Base-by-base conservation (phyloP, 2,329 filamentous ascomycete species). In the Trichoderma gracile region DNA sequence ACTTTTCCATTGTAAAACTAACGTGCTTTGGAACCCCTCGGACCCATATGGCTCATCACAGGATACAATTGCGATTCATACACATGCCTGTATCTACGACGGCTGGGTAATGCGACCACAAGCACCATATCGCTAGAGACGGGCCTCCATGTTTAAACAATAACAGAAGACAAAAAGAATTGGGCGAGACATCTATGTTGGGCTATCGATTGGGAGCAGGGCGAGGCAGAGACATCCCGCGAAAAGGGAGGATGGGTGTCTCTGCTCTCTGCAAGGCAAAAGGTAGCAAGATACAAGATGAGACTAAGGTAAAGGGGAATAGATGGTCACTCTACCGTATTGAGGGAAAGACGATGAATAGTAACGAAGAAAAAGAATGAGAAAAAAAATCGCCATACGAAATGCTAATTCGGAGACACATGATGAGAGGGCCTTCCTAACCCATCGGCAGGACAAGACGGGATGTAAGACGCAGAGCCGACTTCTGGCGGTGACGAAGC, bases 401-500 rank as follows among this genome's bases (percentile, higher is more conserved):
- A 33, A 46, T 15, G n/a, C 23, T 47, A 19, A 7, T 33, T 14
- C 49, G 30, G 49, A 21, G 17, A 30, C 10, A 27, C 15, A 21
- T 9, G 21, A 14, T 38, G 33, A 38, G 33, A 38, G 33, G 12
- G 10, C 33, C 33, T 8, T 5, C 5, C 3, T 25, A 25, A 3
- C 3, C 25, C 25, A 25, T 25, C 25, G 10, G 10, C 33, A 14
- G 33, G 33, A 38, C 33, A 14, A 38, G 33, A 12, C 33, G 33
- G 33, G 33, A 59, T 19, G 57, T 21, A 50, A 42, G 17, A 33
- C n/a, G 47, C 33, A 30, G n/a, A 30, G 19, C 58, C 46, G 33
- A 38, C 2, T 43, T 53, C 47, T 61, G 46, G 47, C 58, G 58
- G 58, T 61, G 58, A 43, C 46, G 38, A 50, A 49, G 43, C 43